Evolutionary conservation across 2,329 filamentous ascomycete species (phyloP), one percentile per base, ranked within the genome.

Genomic region (Microsporum canis): DNA sequence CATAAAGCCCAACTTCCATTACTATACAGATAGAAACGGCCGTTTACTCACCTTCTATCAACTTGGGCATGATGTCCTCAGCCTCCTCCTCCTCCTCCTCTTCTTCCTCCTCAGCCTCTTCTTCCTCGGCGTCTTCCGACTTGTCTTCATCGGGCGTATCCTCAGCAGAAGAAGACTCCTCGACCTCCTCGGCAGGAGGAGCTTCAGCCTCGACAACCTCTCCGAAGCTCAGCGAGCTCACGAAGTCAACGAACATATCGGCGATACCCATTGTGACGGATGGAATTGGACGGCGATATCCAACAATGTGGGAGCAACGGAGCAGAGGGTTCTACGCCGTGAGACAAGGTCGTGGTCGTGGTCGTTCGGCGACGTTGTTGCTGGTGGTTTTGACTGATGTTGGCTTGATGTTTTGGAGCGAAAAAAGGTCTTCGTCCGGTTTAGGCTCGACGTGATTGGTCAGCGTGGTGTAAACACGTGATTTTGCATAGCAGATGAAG

Each of bases 41-140:
- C 38, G 57, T 60, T 55, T 45, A 60, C 89, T 82, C 77, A 97
- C 94, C 91, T 84, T 95, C 90, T 78, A 95, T 88, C 65, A 97
- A 78, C 76, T 84, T 83, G 65, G 91, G 89, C 83, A 95, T 95
- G 69, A 87, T 85, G 75, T 97, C 92, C 68, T 87, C 85, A 65
- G 84, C 79, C 79, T 94, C 89, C 66, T 91, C 88, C 64, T 90
- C 86, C 64, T 91, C 88, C 31, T 80, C 84, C 17, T 82, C 81
- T 27, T 80, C 81, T 45, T 77, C 77, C 49, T 79, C 76, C 64
- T 82, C 79, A 55, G 72, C 70, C 57, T 77, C 76, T 49, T 77
- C 77, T 72, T 84, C 79, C 68, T 79, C 75, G 71, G 73, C 27
- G 10, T 34, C 72, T 23, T 68, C 68, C 59, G 68, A 69, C 60